Evolutionary conservation across 495 filamentous ascomycete species (phyloP), one percentile per base, ranked within the genome.

Genomic region (Tuber aestivum): DNA sequence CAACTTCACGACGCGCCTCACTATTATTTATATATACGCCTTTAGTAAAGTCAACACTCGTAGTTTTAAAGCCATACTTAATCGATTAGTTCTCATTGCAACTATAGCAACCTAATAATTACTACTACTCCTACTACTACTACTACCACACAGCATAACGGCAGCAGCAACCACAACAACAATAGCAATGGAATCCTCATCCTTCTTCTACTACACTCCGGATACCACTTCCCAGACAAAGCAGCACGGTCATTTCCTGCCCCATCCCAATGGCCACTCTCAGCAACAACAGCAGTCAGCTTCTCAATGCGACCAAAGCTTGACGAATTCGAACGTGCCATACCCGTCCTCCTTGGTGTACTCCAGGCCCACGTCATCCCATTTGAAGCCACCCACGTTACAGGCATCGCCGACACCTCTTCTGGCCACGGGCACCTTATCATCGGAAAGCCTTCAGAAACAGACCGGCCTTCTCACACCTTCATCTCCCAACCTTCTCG

Each of bases 131-230:
- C 21, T 45, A 45, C 44, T 45, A 18, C 44, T 48, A 21, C 44
- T 48, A 48, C 20, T 27, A 27, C 50, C 1, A 27, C 9, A 56
- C 50, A 68, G 38, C 70, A 27, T 56, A 56, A 79, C 77, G 72
- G 71, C 70, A 79, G 77, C 70, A 79, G 74, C 77, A 82, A 76
- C 81, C 77, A 82, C 70, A 69, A 50, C 45, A 50, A 72, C 72
- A 65, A 41, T 23, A 40, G 83, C 87, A 82, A 91, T 92, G 87
- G 92, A 90, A 69, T 92, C 93, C 82, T 86, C 92, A 50, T 86
- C 92, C 27, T 97, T 96, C 88, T 94, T 92, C 89, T 97, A 95
- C 87, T 98, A 97, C 86, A 91, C 89, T 78, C 91, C 91, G 75
- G 93, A 95, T 73, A 88, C 90, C 69, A 91, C 88, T 82, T 86